These are phyloP conservation scores for Nitzschia sp. DNA, from an alignment of 108 stramenopile genomes.

Conservation along the genomic window DNA sequence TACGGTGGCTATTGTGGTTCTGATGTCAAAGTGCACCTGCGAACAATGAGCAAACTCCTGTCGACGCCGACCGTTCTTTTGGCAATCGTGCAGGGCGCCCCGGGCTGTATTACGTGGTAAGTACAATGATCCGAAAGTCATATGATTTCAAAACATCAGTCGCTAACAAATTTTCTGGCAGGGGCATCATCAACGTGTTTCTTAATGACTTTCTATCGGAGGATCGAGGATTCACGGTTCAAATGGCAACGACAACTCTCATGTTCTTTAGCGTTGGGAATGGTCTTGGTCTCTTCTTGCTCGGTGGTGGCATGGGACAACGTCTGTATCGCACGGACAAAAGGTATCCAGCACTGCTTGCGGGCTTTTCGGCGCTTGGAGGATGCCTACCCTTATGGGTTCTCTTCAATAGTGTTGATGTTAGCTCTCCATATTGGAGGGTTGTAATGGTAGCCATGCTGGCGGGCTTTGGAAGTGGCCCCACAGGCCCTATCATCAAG, in stretches of 20 bases:
- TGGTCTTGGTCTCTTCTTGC: slow-evolving; percentile 57
- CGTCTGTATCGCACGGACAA: slow-evolving; percentile 59
- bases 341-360: slow-evolving; percentile 65
- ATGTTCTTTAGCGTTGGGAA: slow-evolving; percentile 77
- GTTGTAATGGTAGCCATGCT: slow-evolving; percentile 38
- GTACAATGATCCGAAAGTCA: not conserved
- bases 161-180: not conserved
- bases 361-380: slow-evolving; percentile 54
- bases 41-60: slow-evolving; percentile 45
- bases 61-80: slow-evolving; percentile 67
- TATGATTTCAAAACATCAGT: not conserved
- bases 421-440: slow-evolving; percentile 22
- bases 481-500: slow-evolving; percentile 80
- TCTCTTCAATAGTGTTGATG: slow-evolving; percentile 56
- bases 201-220: slow-evolving; percentile 85
- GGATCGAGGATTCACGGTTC: slow-evolving; percentile 73
- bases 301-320: slow-evolving; percentile 74
- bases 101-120: slow-evolving; percentile 85
- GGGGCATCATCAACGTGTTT: slow-evolving; percentile 78
- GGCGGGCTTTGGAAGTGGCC: slow-evolving; percentile 60
- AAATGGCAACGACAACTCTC: slow-evolving; percentile 66
- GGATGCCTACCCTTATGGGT: slow-evolving; percentile 77
- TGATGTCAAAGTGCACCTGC: slow-evolving; percentile 25
- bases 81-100: slow-evolving; percentile 81
- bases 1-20: not conserved